Evolutionary conservation across 208 protist genomes (phyloP).

Genomic region (Endotrypanum monterogeii): DNA sequence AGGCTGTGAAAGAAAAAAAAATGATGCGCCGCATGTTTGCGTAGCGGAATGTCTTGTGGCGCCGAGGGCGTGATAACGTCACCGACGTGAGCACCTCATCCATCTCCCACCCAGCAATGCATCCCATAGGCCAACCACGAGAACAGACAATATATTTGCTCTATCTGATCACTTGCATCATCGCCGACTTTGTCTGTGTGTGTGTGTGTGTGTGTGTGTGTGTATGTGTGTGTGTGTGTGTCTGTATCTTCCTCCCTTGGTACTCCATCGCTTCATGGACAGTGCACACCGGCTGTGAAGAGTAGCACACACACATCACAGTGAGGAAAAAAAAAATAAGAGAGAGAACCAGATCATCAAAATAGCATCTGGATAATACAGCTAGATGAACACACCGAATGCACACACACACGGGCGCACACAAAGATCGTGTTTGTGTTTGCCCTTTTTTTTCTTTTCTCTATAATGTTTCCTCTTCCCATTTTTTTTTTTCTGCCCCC

Average conservation of each 20-base stretch:
- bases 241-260: background rate
- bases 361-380: too few relatives aligned
- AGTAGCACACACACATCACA: background rate
- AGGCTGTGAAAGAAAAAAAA: constrained; percentile 34
- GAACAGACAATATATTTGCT: background rate
- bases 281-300: background rate
- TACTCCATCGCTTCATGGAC: too few relatives aligned
- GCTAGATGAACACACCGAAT: too few relatives aligned
- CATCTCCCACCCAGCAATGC: background rate
- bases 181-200: background rate
- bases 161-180: too few relatives aligned
- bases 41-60: background rate
- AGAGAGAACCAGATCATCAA: too few relatives aligned
- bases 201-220: background rate
- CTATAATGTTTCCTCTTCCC: too few relatives aligned
- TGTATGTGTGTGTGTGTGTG: constrained; percentile 1
- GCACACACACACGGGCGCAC: background rate
- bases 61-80: background rate
- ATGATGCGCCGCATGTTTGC: constrained; percentile 75
- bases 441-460: too few relatives aligned
- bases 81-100: background rate
- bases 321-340: background rate
- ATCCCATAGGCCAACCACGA: background rate
- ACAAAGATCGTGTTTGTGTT: background rate
- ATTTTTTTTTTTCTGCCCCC: too few relatives aligned